A percentile compares a stretch with the other conserved stretches of the same genome.
phyloP scores from a whole-genome alignment of 768 basidiomycete genomes.

The Phylloporus sp. region DNA sequence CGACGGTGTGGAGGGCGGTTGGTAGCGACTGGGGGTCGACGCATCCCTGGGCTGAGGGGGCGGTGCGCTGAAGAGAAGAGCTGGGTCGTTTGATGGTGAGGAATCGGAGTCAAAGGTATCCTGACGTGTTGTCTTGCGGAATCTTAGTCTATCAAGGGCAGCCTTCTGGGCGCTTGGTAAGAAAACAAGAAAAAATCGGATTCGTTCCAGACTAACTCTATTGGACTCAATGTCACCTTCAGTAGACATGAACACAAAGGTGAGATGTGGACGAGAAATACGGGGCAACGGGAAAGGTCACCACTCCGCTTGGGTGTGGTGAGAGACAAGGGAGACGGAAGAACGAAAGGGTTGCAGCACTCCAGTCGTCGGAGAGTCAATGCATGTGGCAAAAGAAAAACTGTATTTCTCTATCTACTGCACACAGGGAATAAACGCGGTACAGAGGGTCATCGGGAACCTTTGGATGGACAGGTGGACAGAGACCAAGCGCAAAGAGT shows the following conservation, averaged over 20 bases:
- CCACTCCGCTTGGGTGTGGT: slow-evolving; percentile 21
- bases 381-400: slow-evolving; percentile 41
- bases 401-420: slow-evolving; percentile 35
- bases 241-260: slow-evolving; percentile 43
- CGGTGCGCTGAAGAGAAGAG: slow-evolving; percentile 34
- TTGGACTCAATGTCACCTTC: slow-evolving; percentile 41
- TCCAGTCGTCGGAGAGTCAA: slow-evolving; percentile 54
- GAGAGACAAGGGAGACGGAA: slow-evolving; percentile 14
- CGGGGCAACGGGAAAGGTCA: slow-evolving; percentile 8
- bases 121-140: slow-evolving; percentile 41
- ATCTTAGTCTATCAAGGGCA: slow-evolving; percentile 44
- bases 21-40: slow-evolving; percentile 60
- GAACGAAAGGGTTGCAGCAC: slow-evolving; percentile 31
- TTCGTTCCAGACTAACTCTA: slow-evolving; percentile 44
- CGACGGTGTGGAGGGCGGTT: slow-evolving; percentile 45
- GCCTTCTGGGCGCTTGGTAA: slow-evolving; percentile 40
- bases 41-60: slow-evolving; percentile 75
- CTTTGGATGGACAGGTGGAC: neutral
- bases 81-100: slow-evolving; percentile 59
- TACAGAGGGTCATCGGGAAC: slow-evolving; percentile 15
- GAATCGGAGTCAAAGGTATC: slow-evolving; percentile 25
- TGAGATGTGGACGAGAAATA: slow-evolving; percentile 14
- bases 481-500: neutral
- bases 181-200: slow-evolving; percentile 30
- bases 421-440: slow-evolving; percentile 25